phyloP scores from a whole-genome alignment of 441 rosid species.

The Mallotus repandus region DNA sequence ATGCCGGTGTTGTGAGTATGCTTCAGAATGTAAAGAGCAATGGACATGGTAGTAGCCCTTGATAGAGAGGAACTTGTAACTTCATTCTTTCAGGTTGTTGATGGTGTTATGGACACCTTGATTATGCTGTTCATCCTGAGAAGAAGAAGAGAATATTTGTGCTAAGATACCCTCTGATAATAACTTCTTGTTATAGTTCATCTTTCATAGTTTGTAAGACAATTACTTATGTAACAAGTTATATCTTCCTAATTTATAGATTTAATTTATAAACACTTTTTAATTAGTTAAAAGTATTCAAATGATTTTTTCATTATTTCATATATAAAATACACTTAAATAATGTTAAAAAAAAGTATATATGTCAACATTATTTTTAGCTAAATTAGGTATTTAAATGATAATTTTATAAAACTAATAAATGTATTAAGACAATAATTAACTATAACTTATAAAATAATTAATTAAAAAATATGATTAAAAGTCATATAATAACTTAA shows the following conservation, averaged over 20 bases:
- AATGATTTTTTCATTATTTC: too few species aligned
- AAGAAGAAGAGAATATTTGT: background rate
- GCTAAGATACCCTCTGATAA: background rate
- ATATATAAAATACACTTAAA: too few species aligned
- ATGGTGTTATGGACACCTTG: background rate
- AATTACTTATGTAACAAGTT: background rate
- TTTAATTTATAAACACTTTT: too few species aligned
- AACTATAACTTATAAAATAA: too few species aligned
- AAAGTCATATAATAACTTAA: too few species aligned
- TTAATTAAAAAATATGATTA: too few species aligned
- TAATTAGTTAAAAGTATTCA: too few species aligned
- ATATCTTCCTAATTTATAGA: background rate
- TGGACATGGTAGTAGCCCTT: background rate
- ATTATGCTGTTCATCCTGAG: background rate
- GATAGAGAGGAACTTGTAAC: constrained; percentile 1
- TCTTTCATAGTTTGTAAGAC: constrained; percentile 5
- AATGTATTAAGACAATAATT: too few species aligned
- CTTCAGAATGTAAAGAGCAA: constrained; percentile 26
- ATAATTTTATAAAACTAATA: too few species aligned
- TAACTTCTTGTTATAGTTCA: background rate
- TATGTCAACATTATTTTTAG: too few species aligned
- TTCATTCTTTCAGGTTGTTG: constrained; percentile 10
- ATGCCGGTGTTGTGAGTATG: constrained; percentile 58
- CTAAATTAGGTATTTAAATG: too few species aligned
- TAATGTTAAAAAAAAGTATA: too few species aligned